Evolutionary conservation across 306 rosid genomes (phyloP).

Genomic region (cucumber (Cucumis sativus)): DNA sequence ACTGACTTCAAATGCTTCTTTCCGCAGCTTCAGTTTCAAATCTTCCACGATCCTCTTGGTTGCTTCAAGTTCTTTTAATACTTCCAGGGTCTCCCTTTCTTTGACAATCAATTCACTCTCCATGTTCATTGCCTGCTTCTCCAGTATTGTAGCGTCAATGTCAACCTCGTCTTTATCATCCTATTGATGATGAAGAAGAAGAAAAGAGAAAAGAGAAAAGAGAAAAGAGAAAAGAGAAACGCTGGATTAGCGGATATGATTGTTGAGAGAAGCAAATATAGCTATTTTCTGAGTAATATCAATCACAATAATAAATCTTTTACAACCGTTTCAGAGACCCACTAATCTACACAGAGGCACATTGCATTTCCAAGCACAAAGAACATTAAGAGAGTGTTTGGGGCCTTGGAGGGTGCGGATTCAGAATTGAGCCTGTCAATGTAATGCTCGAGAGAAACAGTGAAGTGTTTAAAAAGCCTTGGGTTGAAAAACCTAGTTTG

Average conservation of each 20-base stretch:
- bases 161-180: conserved; percentile 17
- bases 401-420: neutral
- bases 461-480: neutral
- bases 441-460: neutral
- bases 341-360: neutral
- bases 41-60: conserved; percentile 31
- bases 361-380: neutral
- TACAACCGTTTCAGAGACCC: neutral
- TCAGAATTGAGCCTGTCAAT: neutral
- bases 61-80: conserved; percentile 37
- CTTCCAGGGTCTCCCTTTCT: conserved; percentile 49
- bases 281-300: neutral
- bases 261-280: neutral
- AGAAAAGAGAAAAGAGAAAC: neutral
- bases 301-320: neutral
- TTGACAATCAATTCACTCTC: conserved; percentile 36
- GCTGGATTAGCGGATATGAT: neutral
- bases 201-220: too few species aligned
- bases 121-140: conserved; percentile 28
- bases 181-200: conserved; percentile 9
- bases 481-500: neutral
- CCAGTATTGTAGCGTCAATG: conserved; percentile 20
- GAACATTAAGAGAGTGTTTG: neutral
- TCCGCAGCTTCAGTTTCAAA: conserved; percentile 32
- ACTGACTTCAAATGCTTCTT: conserved; percentile 31